Percentiles rank a stretch among this genome's conserved stretches.
Conservation (phyloP, 345 rosid species). For the Psidium friedrichsthalianum region DNA sequence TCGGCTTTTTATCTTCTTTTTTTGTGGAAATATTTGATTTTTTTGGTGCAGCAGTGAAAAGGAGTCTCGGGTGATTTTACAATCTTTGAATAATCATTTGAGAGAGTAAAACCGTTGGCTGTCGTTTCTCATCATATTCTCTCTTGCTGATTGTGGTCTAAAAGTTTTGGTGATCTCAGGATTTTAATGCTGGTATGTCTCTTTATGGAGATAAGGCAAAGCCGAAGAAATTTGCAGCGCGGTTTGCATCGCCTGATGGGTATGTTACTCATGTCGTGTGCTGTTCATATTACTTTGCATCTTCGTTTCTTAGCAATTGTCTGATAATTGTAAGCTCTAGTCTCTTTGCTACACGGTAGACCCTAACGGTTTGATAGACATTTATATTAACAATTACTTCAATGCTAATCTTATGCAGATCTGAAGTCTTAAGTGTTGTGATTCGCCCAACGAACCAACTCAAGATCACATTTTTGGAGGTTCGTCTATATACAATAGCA, state of each 20-base stretch:
- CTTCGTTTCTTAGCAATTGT: not conserved
- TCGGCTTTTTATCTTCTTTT: not conserved
- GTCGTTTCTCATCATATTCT: not conserved
- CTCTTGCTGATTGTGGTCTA: not conserved
- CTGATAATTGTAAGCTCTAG: not conserved
- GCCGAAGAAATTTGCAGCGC: constrained; percentile 71
- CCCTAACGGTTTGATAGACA: not conserved
- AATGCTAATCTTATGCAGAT: constrained; percentile 33
- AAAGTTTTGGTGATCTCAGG: constrained; percentile 25
- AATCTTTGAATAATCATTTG: not conserved
- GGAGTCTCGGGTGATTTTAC: not conserved
- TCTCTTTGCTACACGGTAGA: not conserved
- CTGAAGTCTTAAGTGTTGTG: constrained; percentile 70
- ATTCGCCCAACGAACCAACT: constrained; percentile 71
- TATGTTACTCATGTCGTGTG: constrained; percentile 7
- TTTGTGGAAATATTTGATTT: not conserved
- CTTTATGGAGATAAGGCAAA: constrained; percentile 92
- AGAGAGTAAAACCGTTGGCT: not conserved
- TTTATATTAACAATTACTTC: not conserved
- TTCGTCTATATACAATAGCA: not conserved
- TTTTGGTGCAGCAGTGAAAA: not conserved
- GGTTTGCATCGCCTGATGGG: constrained; percentile 87
- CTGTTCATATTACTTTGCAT: not conserved
- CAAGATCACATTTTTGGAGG: constrained; percentile 96
- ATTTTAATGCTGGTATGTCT: constrained; percentile 71